Evolutionary conservation across 768 basidiomycete genomes (phyloP).

Genomic region (Coprinellus micaceus): DNA sequence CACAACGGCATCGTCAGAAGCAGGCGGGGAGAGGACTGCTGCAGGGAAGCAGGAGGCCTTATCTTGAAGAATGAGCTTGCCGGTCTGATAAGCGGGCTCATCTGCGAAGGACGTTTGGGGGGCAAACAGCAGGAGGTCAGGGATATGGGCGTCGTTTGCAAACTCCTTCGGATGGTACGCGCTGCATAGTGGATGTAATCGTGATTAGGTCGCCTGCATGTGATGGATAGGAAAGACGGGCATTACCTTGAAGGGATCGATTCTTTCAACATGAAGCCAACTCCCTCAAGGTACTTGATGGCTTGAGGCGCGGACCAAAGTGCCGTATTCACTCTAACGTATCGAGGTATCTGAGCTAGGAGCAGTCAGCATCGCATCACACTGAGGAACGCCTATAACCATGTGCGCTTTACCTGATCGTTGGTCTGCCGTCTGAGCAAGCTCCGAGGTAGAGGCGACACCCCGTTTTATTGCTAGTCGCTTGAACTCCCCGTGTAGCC

Average conservation of each 20-base stretch:
- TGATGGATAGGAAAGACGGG: constrained; percentile 2
- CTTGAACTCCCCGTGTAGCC: constrained; percentile 82
- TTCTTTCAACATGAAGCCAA: constrained; percentile 52
- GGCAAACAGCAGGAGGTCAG: constrained; percentile 75
- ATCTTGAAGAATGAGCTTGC: constrained; percentile 91
- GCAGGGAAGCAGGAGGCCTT: constrained; percentile 98
- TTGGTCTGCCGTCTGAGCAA: constrained; percentile 58
- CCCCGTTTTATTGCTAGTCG: constrained; percentile 78
- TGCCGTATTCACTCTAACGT: constrained; percentile 77
- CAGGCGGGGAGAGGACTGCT: constrained; percentile 73
- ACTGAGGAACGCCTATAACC: too few species aligned
- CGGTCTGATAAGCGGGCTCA: constrained; percentile 67
- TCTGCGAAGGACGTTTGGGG: constrained; percentile 64
- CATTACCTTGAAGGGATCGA: constrained; percentile 54
- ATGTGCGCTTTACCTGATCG: constrained; percentile 63
- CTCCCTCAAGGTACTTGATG: constrained; percentile 47
- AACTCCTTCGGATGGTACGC: constrained; percentile 48
- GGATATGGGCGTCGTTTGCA: constrained; percentile 73
- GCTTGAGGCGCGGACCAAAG: constrained; percentile 67
- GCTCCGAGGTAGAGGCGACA: constrained; percentile 56
- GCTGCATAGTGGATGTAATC: constrained; percentile 20
- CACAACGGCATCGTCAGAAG: constrained; percentile 49
- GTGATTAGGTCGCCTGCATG: constrained; percentile 4
- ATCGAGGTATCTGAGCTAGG: constrained; percentile 72
- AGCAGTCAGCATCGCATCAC: constrained; percentile 9